Percentiles rank a stretch among this genome's conserved stretches.
Evolutionary conservation across 78 protist species (phyloP).

Genomic region (Capsaspora owczarzaki): DNA sequence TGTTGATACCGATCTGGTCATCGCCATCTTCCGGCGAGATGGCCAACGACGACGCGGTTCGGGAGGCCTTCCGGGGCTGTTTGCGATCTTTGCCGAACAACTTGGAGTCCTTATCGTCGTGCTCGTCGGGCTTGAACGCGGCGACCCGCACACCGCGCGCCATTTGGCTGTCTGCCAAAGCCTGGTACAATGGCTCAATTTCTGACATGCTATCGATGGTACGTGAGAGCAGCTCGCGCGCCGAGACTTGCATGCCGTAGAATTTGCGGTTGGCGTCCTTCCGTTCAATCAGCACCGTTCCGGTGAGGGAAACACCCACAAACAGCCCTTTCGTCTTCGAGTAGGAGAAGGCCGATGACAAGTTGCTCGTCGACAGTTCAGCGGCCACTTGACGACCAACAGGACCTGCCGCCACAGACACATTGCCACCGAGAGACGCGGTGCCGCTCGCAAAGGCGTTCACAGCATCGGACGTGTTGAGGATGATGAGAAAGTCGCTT

Average conservation of each 20-base stretch:
- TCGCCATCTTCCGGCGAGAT: no score
- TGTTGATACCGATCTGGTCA: no score
- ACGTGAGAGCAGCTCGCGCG: background rate
- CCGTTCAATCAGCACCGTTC: constrained; percentile 13
- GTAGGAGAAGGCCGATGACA: constrained; percentile 19
- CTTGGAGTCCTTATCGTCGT: no score
- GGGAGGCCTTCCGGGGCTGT: no score
- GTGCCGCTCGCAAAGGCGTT: constrained; percentile 23
- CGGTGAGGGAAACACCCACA: background rate
- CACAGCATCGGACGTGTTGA: constrained; percentile 12
- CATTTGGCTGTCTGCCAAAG: background rate
- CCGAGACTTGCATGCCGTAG: background rate
- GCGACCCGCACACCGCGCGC: no score
- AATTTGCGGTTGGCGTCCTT: constrained; percentile 14
- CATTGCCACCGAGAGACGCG: constrained; percentile 31
- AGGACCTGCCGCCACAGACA: constrained; percentile 31
- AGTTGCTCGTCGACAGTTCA: background rate
- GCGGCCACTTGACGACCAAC: constrained; percentile 19
- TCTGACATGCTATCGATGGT: background rate
- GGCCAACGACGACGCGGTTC: no score
- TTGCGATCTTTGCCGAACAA: no score
- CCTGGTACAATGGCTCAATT: background rate
- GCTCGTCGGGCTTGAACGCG: no score
- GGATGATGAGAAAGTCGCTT: constrained; percentile 26
- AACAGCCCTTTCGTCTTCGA: background rate